These are phyloP conservation scores for Lactarius pseudohatsudake DNA, from an alignment of 768 basidiomycete species.

Conservation along the genomic window DNA sequence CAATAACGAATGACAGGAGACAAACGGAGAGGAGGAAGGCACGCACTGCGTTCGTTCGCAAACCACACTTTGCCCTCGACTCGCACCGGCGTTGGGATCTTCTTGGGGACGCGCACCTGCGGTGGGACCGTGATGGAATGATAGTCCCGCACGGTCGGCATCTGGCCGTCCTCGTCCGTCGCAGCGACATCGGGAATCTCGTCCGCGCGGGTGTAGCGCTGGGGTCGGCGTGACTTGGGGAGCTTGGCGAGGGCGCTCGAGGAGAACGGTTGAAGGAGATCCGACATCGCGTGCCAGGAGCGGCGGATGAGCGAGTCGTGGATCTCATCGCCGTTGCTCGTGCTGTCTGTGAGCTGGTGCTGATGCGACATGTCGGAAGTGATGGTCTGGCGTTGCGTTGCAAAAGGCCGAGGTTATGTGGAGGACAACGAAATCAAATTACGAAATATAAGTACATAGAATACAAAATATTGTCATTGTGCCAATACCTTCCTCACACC, in stretches of 20 bases:
- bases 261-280: conserved; percentile 67
- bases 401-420: background rate
- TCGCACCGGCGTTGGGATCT: conserved; percentile 75
- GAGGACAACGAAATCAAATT: background rate
- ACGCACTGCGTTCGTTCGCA: conserved; percentile 88
- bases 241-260: conserved; percentile 55
- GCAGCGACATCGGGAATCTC: conserved; percentile 62
- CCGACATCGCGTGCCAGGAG: conserved; percentile 62
- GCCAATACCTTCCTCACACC: conserved; percentile 67
- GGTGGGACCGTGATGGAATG: conserved; percentile 69
- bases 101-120: conserved; percentile 75
- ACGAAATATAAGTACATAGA: background rate
- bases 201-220: conserved; percentile 67
- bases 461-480: conserved; percentile 30
- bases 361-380: conserved; percentile 8
- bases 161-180: conserved; percentile 48
- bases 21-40: conserved; percentile 27
- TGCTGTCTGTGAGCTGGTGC: conserved; percentile 15
- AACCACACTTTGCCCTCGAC: conserved; percentile 98
- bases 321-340: conserved; percentile 27
- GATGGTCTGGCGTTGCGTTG: background rate
- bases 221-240: conserved; percentile 41
- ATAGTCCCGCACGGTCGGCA: conserved; percentile 69
- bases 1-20: background rate
- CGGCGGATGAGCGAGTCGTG: conserved; percentile 46